Conservation (phyloP, 1,284 basidiomycete species). For the Apiotrichum sp. region DNA sequence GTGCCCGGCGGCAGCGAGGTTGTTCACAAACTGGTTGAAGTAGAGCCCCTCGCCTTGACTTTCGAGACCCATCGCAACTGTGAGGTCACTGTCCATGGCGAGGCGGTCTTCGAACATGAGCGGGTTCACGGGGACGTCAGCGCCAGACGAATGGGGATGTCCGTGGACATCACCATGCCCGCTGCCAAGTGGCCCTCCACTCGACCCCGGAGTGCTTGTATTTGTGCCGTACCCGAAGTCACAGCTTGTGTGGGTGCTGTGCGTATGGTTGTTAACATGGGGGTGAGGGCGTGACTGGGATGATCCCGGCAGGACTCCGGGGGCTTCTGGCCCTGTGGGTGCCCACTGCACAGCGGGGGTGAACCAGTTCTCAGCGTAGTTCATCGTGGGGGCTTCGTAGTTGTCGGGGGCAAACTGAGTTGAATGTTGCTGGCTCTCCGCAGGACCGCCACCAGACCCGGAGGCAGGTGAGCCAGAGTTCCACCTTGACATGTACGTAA, state of each 20-base stretch:
- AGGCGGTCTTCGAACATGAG: neutral
- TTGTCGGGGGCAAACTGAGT: neutral
- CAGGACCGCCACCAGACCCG: neutral
- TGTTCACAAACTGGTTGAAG: slow-evolving; percentile 4
- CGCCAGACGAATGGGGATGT: neutral
- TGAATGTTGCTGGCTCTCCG: neutral
- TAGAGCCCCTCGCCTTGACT: neutral
- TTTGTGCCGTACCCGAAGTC: too few relatives aligned
- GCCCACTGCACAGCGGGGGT: neutral
- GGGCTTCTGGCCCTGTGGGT: neutral
- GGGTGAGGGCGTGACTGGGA: neutral
- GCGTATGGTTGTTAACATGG: too few relatives aligned
- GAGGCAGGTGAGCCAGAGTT: neutral
- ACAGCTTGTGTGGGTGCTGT: too few relatives aligned
- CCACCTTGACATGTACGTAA: neutral
- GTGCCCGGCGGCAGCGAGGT: neutral
- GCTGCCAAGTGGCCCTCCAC: too few relatives aligned
- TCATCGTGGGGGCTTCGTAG: slow-evolving; percentile 3
- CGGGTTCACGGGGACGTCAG: neutral
- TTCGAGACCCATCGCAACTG: slow-evolving; percentile 2
- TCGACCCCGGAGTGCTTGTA: too few relatives aligned
- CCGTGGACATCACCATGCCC: neutral
- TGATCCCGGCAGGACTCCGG: neutral
- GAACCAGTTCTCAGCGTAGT: slow-evolving; percentile 1
- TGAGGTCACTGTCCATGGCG: slow-evolving; percentile 2